A percentile compares a stretch with the other conserved stretches of the same genome.
These are phyloP conservation scores for Vigna nakashimae DNA, from an alignment of 306 rosid species.

Conservation along the genomic window DNA sequence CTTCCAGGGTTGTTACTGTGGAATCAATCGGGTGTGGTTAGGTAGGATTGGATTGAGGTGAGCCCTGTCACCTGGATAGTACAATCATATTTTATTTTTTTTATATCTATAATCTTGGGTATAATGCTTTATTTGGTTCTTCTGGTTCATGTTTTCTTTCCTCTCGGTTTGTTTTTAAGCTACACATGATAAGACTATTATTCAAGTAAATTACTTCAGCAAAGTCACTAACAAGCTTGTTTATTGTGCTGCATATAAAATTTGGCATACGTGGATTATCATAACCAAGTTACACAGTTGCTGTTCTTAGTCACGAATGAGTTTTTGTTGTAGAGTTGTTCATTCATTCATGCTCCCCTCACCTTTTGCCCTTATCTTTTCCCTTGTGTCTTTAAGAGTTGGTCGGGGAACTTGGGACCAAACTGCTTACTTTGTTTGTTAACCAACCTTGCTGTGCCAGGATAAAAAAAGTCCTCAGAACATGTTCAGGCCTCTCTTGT, in stretches of 20 bases:
- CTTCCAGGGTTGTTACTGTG: too few relatives aligned
- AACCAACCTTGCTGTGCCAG: slow-evolving; percentile 57
- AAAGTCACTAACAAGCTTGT: slow-evolving; percentile 1
- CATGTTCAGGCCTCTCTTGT: slow-evolving; percentile 90
- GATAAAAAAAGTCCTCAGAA: slow-evolving; percentile 82
- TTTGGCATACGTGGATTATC: slow-evolving; percentile 9
- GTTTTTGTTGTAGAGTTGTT: not conserved
- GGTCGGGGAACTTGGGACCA: not conserved
- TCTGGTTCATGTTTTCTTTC: slow-evolving; percentile 13
- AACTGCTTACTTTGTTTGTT: slow-evolving; percentile 27
- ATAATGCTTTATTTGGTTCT: slow-evolving; percentile 25
- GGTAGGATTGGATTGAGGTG: too few relatives aligned
- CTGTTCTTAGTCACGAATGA: not conserved
- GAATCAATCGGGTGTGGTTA: too few relatives aligned
- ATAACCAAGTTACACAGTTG: not conserved
- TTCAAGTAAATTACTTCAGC: slow-evolving; percentile 8
- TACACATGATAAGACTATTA: slow-evolving; percentile 14
- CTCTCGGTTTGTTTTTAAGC: slow-evolving; percentile 1
- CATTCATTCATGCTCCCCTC: not conserved
- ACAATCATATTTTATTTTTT: slow-evolving; percentile 2
- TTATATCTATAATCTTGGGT: not conserved
- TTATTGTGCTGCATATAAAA: slow-evolving; percentile 8
- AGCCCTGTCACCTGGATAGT: too few relatives aligned
- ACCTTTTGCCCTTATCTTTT: slow-evolving; percentile 19
- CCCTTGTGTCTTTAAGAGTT: not conserved